Evolutionary conservation across 2,329 filamentous ascomycete species (phyloP).

Genomic region (Cordyceps sp.): DNA sequence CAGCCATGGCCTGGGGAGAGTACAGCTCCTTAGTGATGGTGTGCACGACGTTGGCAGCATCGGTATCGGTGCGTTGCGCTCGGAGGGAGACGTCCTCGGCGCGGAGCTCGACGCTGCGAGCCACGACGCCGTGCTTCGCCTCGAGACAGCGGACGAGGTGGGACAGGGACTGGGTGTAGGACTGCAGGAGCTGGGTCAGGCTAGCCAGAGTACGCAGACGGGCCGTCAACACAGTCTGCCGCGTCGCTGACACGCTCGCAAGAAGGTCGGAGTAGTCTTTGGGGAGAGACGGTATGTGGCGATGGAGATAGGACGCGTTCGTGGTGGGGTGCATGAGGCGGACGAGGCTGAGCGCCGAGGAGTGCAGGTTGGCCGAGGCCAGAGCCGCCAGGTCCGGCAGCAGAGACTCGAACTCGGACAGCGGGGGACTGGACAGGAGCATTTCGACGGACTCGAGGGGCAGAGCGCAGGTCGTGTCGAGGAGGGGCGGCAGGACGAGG

Average conservation of each 20-base stretch:
- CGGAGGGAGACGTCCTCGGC: slow-evolving; percentile 26
- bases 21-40: slow-evolving; percentile 24
- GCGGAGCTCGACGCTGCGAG: slow-evolving; percentile 32
- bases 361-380: slow-evolving; percentile 31
- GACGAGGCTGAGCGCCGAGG: slow-evolving; percentile 29
- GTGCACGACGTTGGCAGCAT: slow-evolving; percentile 17
- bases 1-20: slow-evolving; percentile 21
- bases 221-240: slow-evolving; percentile 16
- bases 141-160: slow-evolving; percentile 33
- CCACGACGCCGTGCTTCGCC: slow-evolving; percentile 35
- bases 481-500: slow-evolving; percentile 33
- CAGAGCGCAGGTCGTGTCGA: slow-evolving; percentile 19
- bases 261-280: slow-evolving; percentile 20
- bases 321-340: slow-evolving; percentile 30
- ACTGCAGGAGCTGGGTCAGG: slow-evolving; percentile 21
- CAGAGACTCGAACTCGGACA: slow-evolving; percentile 27
- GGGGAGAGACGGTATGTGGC: slow-evolving; percentile 32
- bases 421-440: slow-evolving; percentile 32
- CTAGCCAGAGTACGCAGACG: slow-evolving; percentile 22
- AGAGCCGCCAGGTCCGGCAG: slow-evolving; percentile 30
- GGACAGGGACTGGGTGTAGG: slow-evolving; percentile 20
- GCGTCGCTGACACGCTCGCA: slow-evolving; percentile 12
- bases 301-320: slow-evolving; percentile 41
- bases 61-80: slow-evolving; percentile 23
- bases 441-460: slow-evolving; percentile 19